Percentiles rank a stretch among this genome's conserved stretches.
Conservation (phyloP, 2,329 filamentous ascomycete genomes). For the Davidsoniella eucalypti region DNA sequence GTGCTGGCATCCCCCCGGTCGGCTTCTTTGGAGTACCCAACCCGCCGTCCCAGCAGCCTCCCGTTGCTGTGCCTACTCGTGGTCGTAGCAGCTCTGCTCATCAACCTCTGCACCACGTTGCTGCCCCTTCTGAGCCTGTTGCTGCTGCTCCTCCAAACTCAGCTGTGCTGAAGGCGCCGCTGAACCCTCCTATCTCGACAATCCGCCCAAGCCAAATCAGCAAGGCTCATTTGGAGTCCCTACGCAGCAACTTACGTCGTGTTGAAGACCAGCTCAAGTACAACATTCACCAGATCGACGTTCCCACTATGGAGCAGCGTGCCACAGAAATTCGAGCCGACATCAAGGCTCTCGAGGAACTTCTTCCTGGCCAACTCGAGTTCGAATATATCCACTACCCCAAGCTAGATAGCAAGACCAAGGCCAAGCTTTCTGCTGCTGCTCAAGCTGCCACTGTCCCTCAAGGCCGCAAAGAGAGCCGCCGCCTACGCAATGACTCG, state of each 20-base stretch:
- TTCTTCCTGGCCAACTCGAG: conserved; percentile 27
- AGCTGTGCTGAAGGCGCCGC: conserved; percentile 14
- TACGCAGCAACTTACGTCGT: conserved; percentile 27
- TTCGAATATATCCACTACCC: conserved; percentile 29
- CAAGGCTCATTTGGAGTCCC: conserved; percentile 38
- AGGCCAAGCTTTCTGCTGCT: not conserved
- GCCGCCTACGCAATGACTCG: conserved; percentile 10
- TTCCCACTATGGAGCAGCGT: conserved; percentile 30
- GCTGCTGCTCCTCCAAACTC: not conserved
- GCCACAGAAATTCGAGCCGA: conserved; percentile 26
- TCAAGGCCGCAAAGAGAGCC: conserved; percentile 7
- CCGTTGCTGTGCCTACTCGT: not conserved
- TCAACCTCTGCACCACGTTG: not conserved
- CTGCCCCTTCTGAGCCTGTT: not conserved
- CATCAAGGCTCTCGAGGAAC: conserved; percentile 34
- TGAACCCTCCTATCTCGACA: conserved; percentile 35
- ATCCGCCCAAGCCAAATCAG: conserved; percentile 46
- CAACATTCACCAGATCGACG: conserved; percentile 47
- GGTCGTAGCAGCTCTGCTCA: conserved; percentile 1
- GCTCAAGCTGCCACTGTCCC: conserved; percentile 1
- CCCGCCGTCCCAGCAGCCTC: not conserved
- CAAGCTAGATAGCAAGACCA: conserved; percentile 18
- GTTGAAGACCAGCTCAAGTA: conserved; percentile 42
- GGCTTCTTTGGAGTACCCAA: conserved; percentile 4
- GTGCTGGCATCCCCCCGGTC: conserved; percentile 2